Conservation (phyloP, 2,329 filamentous ascomycete genomes). For the Ascochyta pisi region DNA sequence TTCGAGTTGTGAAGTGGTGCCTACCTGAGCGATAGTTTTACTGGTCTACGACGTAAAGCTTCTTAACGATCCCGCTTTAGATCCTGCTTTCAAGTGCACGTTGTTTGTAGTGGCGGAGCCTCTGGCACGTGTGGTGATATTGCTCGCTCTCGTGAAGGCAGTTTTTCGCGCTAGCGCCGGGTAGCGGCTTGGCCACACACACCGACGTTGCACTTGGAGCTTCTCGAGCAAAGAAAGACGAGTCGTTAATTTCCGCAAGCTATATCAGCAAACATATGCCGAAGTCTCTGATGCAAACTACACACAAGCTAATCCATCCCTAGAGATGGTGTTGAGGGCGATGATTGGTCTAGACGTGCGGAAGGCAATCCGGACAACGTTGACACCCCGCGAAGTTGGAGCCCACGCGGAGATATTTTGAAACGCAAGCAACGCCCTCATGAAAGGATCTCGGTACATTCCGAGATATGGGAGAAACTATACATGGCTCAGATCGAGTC, state of each 20-base stretch:
- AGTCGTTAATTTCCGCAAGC: not conserved
- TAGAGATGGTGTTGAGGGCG: not conserved
- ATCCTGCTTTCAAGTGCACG: not conserved
- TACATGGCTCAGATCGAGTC: not conserved
- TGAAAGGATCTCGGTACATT: not conserved
- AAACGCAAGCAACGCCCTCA: constrained; percentile 1
- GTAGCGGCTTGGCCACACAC: constrained; percentile 9
- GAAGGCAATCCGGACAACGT: not conserved
- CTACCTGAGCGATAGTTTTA: too few relatives aligned
- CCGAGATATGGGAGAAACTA: not conserved
- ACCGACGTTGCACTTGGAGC: not conserved
- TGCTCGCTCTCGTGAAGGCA: constrained; percentile 16
- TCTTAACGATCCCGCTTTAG: not conserved
- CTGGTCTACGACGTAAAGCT: not conserved
- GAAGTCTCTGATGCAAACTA: not conserved
- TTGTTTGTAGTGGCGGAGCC: not conserved
- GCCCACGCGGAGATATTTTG: constrained; percentile 6
- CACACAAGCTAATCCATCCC: not conserved
- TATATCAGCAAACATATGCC: not conserved
- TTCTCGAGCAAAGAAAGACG: not conserved
- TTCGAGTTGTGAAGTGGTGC: too few relatives aligned
- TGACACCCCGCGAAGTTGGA: constrained; percentile 4
- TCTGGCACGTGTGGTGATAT: not conserved
- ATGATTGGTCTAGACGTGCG: constrained; percentile 3
- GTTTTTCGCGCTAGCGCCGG: constrained; percentile 35